Base-by-base conservation (phyloP, 352 stramenopile species). In the Phytophthora uliginosa region DNA sequence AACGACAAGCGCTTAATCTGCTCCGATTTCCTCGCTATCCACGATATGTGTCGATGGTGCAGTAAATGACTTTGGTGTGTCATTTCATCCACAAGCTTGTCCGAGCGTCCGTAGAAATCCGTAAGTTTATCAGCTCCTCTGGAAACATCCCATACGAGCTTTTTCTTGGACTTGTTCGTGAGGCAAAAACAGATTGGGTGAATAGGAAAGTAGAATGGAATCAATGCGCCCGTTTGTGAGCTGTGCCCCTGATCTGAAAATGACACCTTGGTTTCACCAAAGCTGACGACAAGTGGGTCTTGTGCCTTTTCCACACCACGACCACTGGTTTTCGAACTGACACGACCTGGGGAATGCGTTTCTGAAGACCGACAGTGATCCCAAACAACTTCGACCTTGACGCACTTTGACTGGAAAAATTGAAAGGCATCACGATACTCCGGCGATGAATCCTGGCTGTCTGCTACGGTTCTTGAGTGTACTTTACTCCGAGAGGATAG, bases 41-140 rank as follows among this genome's bases (percentile, higher is more conserved):
- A 74, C 2, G 77, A 63, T 20, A 88, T 60, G 20, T 80, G 61
- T 4, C 58, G 26, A 50, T 90, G 69, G 26, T 76, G 71, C 50
- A 76, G 72, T 22, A 93, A 48, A 15, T 73, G 71, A 53, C 79
- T 89, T 51, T 94, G 87, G 40, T 93, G 85, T 3, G 75, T 81
- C 87, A 94, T 94, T 55, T 94, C 87, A 40, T 92, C 82, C 3
- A 93, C 80, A 7, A 94, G 69, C 20, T 91, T 89, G 59, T 92
- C 85, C 0, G 80, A 90, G 18, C 83, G 83, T 17, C 73, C 40
- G 34, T 85, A 94, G 36, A 94, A 93, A 47, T 93, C 87, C 5
- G 83, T 81, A 20, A 93, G 78, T 42, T 93, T 93, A 68, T 87
- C 85, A 7, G 74, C 55, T 17, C 78, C 87, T 26, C 84, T 77